These are phyloP conservation scores for Sugiyamaella grinbergsii DNA, from an alignment of 1,139 yeast genomes.

Conservation along the genomic window DNA sequence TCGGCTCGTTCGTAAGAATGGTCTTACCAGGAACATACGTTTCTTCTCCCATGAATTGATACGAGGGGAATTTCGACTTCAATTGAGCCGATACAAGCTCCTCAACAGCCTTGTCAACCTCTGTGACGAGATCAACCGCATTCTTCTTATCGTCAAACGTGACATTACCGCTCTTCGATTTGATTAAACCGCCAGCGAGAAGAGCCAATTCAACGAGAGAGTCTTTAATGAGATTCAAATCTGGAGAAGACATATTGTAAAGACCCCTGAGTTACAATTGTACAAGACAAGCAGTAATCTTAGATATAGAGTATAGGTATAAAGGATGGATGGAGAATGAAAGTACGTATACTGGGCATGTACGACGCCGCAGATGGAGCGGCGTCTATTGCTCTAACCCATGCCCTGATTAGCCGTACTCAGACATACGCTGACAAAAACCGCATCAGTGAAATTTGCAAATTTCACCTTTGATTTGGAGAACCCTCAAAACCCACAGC, in stretches of 20 bases:
- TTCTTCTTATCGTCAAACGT: slow-evolving; percentile 56
- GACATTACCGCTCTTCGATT: slow-evolving; percentile 50
- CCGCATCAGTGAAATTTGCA: slow-evolving; percentile 8
- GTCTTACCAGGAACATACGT: slow-evolving; percentile 52
- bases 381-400: slow-evolving; percentile 3
- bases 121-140: slow-evolving; percentile 61
- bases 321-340: too few relatives aligned
- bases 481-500: neutral
- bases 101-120: slow-evolving; percentile 58
- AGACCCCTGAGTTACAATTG: too few relatives aligned
- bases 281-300: too few relatives aligned
- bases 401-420: slow-evolving; percentile 1
- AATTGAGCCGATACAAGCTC: slow-evolving; percentile 47
- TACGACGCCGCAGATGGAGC: neutral
- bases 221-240: slow-evolving; percentile 41
- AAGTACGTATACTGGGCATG: neutral
- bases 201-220: slow-evolving; percentile 53
- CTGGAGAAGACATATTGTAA: slow-evolving; percentile 9
- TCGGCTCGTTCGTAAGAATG: slow-evolving; percentile 53
- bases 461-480: slow-evolving; percentile 6
- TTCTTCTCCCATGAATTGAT: slow-evolving; percentile 61
- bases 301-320: too few relatives aligned
- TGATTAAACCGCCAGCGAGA: slow-evolving; percentile 54
- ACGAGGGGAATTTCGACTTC: slow-evolving; percentile 48
- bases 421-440: neutral